A percentile compares a stretch with the other conserved stretches of the same genome.
These are phyloP conservation scores for Phytopythium montanum DNA, from an alignment of 352 stramenopile genomes.

Conservation along the genomic window DNA sequence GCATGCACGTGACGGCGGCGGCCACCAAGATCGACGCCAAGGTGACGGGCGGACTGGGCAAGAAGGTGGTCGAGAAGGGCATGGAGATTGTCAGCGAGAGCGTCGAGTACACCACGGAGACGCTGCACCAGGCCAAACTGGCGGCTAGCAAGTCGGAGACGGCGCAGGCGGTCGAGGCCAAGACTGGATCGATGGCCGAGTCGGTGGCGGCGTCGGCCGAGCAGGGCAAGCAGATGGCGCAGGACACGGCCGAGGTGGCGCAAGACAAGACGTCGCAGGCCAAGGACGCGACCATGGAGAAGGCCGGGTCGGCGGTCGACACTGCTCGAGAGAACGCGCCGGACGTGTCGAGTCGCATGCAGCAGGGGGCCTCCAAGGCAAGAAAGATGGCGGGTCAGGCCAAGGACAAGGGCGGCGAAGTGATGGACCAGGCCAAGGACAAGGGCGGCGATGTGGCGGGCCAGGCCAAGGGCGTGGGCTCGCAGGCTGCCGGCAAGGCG, in stretches of 20 bases:
- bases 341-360: conserved; percentile 12
- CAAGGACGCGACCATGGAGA: conserved; percentile 11
- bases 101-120: conserved; percentile 65
- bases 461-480: conserved; percentile 11
- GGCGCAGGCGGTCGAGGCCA: conserved; percentile 33
- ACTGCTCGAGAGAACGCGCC: conserved; percentile 7
- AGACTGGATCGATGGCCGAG: conserved; percentile 19
- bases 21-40: conserved; percentile 57
- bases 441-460: conserved; percentile 7
- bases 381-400: conserved; percentile 13
- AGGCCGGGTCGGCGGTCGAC: conserved; percentile 12
- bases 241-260: conserved; percentile 19
- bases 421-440: conserved; percentile 16
- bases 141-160: conserved; percentile 40
- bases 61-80: conserved; percentile 43
- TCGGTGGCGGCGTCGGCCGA: conserved; percentile 21
- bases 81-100: conserved; percentile 61
- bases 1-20: conserved; percentile 49
- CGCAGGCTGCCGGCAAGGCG: conserved; percentile 10
- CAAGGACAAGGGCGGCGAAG: conserved; percentile 19
- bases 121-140: conserved; percentile 53
- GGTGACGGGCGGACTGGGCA: conserved; percentile 56
- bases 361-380: conserved; percentile 14
- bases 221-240: conserved; percentile 22
- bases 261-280: conserved; percentile 20